phyloP scores from a whole-genome alignment of 2,329 filamentous ascomycete genomes.

The Claviceps sp. region DNA sequence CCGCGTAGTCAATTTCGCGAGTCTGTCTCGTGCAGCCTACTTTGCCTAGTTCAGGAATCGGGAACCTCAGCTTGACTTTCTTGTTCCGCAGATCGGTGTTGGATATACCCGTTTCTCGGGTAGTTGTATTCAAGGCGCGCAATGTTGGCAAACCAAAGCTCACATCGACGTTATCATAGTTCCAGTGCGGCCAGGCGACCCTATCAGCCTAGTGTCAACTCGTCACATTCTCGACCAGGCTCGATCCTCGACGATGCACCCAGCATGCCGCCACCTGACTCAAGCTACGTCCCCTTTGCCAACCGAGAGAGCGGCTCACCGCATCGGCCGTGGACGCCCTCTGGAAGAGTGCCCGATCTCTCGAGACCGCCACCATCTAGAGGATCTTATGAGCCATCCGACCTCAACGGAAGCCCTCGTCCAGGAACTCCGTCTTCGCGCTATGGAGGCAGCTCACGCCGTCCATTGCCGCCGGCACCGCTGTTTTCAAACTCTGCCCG shows the following conservation, averaged over 20 bases:
- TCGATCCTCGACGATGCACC: conserved; percentile 44
- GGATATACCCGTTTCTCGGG: conserved; percentile 13
- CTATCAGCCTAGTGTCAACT: conserved; percentile 42
- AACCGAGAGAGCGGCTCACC: conserved; percentile 33
- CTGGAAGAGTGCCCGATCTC: conserved; percentile 44
- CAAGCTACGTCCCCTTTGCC: conserved; percentile 46
- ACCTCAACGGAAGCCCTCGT: conserved; percentile 78
- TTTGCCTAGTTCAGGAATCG: neutral
- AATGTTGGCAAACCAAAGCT: conserved; percentile 15
- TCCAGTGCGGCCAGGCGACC: conserved; percentile 24
- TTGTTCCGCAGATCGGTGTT: neutral
- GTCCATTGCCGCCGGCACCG: conserved; percentile 79
- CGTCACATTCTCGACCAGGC: conserved; percentile 28
- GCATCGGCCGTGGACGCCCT: conserved; percentile 45
- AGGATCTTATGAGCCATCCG: conserved; percentile 69
- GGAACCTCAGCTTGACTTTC: neutral
- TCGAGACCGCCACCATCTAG: conserved; percentile 56
- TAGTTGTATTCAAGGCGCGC: conserved; percentile 14
- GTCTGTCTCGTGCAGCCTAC: neutral
- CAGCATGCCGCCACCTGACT: conserved; percentile 48
- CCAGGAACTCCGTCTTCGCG: conserved; percentile 82
- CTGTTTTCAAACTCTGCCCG: conserved; percentile 52
- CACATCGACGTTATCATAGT: conserved; percentile 30
- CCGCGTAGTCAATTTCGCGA: neutral
- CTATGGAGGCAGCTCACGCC: conserved; percentile 76